Base-by-base conservation (phyloP, 164 flowering plant species). In the Cinnamomum chago region DNA sequence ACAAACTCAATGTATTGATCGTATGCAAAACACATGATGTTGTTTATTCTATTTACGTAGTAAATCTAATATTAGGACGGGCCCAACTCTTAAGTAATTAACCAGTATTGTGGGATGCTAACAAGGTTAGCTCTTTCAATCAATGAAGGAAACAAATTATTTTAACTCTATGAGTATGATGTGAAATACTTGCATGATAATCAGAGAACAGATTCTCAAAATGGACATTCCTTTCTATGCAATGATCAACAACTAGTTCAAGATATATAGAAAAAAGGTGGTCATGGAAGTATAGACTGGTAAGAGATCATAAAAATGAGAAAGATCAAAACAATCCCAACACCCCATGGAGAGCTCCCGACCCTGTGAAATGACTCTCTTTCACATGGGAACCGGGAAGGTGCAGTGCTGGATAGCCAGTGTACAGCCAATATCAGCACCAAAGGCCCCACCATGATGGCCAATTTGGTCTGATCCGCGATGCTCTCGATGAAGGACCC, bases 261-360 rank as follows among this genome's bases (percentile, higher is more conserved):
- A 9, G 18, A 67, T n/a, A n/a, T n/a, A n/a, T 67, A 28, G 13
- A 27, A 67, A 25, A 67, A 50, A 10, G 12, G 69, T 14, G 52
- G 20, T 12, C 33, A 62, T 4, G 22, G 20, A 30, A 71, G 23
- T 20, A 64, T 40, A 55, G 65, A 64, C 50, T 27, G 73, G 50
- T 71, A 71, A 18, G 73, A 51, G 35, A 71, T 71, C 28, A 73
- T 28, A 35, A 73, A 65, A 60, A 73, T 22, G 70, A 73, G 70
- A 6, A 73, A 60, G 60, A 73, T 20, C 20, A 73, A 40, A 3
- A 73, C 58, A 7, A 51, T 15, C 23, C 70, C 76, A 13, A 73
- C 70, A 13, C 70, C 70, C 76, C 70, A 73, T 9, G 76, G 69
- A 2, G 76, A 65, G 62, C 69, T 62, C 14, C 70, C 76, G 64